phyloP scores from a whole-genome alignment of 2,329 filamentous ascomycete genomes.

The Xylaria hypoxylon region DNA sequence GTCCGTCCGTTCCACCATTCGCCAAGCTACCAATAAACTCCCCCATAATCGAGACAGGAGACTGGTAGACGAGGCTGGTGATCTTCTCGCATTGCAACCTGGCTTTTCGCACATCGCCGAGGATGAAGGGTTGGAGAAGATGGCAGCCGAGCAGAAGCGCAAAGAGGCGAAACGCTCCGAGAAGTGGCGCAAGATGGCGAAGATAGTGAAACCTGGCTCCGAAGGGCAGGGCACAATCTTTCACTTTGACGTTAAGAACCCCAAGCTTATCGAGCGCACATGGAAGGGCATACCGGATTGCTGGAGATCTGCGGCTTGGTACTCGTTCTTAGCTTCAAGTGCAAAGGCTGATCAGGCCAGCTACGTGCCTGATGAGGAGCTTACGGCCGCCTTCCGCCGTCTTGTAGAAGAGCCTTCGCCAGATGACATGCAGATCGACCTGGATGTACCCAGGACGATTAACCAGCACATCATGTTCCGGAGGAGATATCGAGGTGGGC shows the following conservation, averaged over 20 bases:
- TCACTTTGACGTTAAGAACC: conserved; percentile 83
- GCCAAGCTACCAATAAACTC: conserved; percentile 69
- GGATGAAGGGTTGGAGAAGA: conserved; percentile 64
- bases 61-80: conserved; percentile 73
- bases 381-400: conserved; percentile 78
- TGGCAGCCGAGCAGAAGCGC: conserved; percentile 67
- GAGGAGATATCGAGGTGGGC: conserved; percentile 88
- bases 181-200: conserved; percentile 77
- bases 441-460: conserved; percentile 95
- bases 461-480: conserved; percentile 98
- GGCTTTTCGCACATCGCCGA: conserved; percentile 68
- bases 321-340: conserved; percentile 85
- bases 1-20: conserved; percentile 66
- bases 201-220: conserved; percentile 62
- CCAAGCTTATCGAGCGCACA: conserved; percentile 89
- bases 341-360: conserved; percentile 71
- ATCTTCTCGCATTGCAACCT: conserved; percentile 72
- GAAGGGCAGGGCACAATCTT: conserved; percentile 71
- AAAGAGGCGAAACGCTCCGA: conserved; percentile 73
- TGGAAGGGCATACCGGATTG: conserved; percentile 99
- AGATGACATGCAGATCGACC: conserved; percentile 96
- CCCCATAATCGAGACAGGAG: conserved; percentile 71
- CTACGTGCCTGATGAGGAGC: conserved; percentile 75
- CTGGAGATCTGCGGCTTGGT: conserved; percentile 95
- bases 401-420: conserved; percentile 80